Evolutionary conservation across 805 yeast genomes (phyloP).

Genomic region (Sporopachydermia lactativora): DNA sequence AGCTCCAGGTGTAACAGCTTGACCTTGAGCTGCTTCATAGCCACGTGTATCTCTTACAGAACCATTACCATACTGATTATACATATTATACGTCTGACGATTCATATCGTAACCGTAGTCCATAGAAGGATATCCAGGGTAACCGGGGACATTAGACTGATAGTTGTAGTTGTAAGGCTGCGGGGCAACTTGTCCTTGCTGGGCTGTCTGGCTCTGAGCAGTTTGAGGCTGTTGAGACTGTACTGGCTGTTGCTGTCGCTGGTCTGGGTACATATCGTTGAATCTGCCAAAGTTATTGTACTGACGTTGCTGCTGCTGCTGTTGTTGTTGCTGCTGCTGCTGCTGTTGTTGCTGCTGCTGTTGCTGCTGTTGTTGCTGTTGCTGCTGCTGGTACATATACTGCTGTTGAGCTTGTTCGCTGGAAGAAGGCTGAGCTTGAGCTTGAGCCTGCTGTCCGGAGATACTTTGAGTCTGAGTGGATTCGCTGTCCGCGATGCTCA

Average conservation of each 20-base stretch:
- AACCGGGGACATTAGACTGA: background rate
- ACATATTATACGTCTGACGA: background rate
- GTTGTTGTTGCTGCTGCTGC: conserved; percentile 9
- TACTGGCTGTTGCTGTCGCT: background rate
- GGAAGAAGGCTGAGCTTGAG: conserved; percentile 10
- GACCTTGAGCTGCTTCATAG: background rate
- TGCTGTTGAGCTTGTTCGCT: conserved; percentile 8
- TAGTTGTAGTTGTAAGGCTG: background rate
- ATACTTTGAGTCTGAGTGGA: conserved; percentile 3
- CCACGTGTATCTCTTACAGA: background rate
- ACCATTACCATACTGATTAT: background rate
- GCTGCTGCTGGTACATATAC: conserved; percentile 9
- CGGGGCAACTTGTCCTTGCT: background rate
- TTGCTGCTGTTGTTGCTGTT: conserved; percentile 7
- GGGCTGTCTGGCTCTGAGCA: background rate
- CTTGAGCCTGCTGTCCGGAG: conserved; percentile 6
- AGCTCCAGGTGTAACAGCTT: too few relatives aligned
- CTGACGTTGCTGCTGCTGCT: conserved; percentile 3
- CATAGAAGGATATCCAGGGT: conserved; percentile 1
- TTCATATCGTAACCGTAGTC: conserved; percentile 1
- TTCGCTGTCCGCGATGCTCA: conserved; percentile 31
- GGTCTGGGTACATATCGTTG: background rate
- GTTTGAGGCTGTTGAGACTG: background rate
- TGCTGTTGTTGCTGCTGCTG: conserved; percentile 12
- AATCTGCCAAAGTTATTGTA: background rate